These are phyloP conservation scores for Pilatotrama ljubarskyi DNA, from an alignment of 768 basidiomycete genomes.

Conservation along the genomic window DNA sequence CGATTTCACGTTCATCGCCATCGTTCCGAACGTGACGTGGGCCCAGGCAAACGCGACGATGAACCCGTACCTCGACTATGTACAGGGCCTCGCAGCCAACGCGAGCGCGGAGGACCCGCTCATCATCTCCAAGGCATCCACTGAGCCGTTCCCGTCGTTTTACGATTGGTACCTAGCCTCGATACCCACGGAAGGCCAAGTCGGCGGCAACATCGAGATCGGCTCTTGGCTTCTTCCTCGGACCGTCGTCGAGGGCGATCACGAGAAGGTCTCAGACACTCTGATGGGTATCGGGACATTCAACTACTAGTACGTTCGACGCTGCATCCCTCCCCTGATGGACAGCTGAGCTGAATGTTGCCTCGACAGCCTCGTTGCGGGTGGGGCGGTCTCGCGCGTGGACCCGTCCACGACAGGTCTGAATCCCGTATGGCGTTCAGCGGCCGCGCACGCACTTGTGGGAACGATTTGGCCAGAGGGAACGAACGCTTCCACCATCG, in stretches of 20 bases:
- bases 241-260: constrained; percentile 6
- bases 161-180: constrained; percentile 3
- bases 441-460: background rate
- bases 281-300: constrained; percentile 1
- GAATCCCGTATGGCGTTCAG: background rate
- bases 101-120: constrained; percentile 26
- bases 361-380: background rate
- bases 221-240: constrained; percentile 23
- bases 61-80: constrained; percentile 34
- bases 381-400: background rate
- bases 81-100: constrained; percentile 22
- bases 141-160: constrained; percentile 20
- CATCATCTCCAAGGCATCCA: background rate
- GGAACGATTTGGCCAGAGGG: background rate
- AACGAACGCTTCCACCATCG: background rate
- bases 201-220: constrained; percentile 8
- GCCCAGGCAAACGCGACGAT: constrained; percentile 38
- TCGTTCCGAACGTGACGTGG: constrained; percentile 36
- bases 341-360: background rate
- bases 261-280: constrained; percentile 5
- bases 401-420: background rate
- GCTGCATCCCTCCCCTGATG: background rate
- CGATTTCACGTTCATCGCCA: background rate
- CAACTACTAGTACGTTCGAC: constrained; percentile 12
- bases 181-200: constrained; percentile 1